Conservation (phyloP, 805 yeast genomes). For the Saccharomycopsis sp. region DNA sequence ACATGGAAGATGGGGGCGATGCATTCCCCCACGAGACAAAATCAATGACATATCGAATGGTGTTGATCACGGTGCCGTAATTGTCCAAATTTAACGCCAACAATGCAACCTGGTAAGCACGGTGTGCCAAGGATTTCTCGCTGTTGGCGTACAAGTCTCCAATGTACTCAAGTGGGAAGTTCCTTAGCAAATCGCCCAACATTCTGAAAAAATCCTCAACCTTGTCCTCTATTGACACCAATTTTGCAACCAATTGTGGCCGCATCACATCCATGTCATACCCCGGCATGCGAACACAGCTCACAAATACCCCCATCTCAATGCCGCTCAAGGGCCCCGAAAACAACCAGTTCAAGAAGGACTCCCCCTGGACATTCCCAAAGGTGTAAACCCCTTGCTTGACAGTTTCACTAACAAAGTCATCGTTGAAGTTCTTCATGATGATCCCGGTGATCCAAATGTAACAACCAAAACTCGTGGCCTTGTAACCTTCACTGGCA, state of each 20-base stretch:
- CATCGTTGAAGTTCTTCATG: constrained; percentile 61
- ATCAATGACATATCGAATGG: constrained; percentile 73
- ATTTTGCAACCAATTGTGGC: constrained; percentile 2
- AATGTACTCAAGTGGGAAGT: constrained; percentile 37
- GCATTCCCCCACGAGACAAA: constrained; percentile 77
- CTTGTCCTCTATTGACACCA: constrained; percentile 42
- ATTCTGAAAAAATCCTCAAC: constrained; percentile 82
- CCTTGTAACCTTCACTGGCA: constrained; percentile 60
- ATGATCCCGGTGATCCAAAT: constrained; percentile 84
- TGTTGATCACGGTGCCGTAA: constrained; percentile 58
- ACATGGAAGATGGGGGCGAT: constrained; percentile 68
- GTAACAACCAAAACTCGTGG: constrained; percentile 69
- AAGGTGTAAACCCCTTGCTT: constrained; percentile 64
- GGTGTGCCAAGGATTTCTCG: constrained; percentile 27
- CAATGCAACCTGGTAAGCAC: constrained; percentile 51
- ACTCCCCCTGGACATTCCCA: constrained; percentile 29
- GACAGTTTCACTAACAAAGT: constrained; percentile 37
- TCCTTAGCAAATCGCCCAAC: constrained; percentile 70
- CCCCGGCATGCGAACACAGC: neutral
- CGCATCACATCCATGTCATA: constrained; percentile 2
- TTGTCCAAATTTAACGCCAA: constrained; percentile 50
- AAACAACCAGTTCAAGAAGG: constrained; percentile 14
- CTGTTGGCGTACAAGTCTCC: constrained; percentile 29
- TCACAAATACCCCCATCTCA: constrained; percentile 1
- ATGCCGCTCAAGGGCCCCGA: constrained; percentile 4